These are phyloP conservation scores for Trametes versicolor DNA, from an alignment of 1,284 basidiomycete genomes.

Conservation along the genomic window DNA sequence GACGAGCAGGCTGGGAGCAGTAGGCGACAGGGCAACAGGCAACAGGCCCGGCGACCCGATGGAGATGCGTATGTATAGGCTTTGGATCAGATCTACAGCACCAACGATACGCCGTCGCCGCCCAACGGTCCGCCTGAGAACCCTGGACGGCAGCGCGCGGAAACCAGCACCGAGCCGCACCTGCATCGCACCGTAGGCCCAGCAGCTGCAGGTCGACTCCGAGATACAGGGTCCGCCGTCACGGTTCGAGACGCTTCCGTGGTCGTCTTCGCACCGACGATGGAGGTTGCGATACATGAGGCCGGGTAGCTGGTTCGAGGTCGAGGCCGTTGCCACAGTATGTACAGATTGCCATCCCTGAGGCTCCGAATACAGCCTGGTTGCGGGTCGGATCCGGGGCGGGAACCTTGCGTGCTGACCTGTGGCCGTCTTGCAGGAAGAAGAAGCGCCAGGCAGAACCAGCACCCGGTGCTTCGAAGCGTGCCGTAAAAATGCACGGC, in stretches of 20 bases:
- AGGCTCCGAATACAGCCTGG: too few species aligned
- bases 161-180: slow-evolving; percentile 19
- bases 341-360: neutral
- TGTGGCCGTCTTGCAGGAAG: neutral
- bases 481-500: neutral
- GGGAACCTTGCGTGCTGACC: too few species aligned
- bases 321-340: neutral
- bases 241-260: too few species aligned
- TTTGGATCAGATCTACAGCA: neutral
- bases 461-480: neutral
- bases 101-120: neutral
- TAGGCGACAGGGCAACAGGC: neutral
- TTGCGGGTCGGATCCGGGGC: too few species aligned
- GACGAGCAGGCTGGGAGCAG: neutral
- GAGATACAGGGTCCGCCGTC: neutral
- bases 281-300: neutral
- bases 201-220: too few species aligned
- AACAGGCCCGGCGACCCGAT: neutral
- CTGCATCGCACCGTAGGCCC: too few species aligned
- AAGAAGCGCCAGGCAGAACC: neutral
- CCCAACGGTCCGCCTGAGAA: neutral
- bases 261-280: too few species aligned
- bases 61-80: neutral
- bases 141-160: neutral
- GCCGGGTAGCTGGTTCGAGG: neutral